phyloP scores from a whole-genome alignment of 1,139 yeast genomes.

The Saccharomyces uvarum region DNA sequence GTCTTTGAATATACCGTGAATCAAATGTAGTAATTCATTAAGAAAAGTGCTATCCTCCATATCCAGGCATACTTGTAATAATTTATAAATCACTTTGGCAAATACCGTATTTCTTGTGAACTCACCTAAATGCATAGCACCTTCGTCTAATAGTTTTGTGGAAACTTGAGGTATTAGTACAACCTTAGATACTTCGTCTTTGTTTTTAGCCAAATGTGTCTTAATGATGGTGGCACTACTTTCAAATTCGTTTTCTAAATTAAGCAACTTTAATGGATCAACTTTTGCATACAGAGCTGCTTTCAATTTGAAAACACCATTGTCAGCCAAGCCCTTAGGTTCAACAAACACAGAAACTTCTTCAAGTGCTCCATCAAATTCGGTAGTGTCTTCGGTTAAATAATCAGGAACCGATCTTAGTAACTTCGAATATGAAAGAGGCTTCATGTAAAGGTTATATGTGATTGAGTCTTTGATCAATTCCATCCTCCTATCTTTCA shows the following conservation, averaged over 20 bases:
- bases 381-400: slow-evolving; percentile 31
- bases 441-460: slow-evolving; percentile 46
- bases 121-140: slow-evolving; percentile 37
- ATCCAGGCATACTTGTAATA: slow-evolving; percentile 46
- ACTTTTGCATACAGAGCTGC: slow-evolving; percentile 37
- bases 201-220: slow-evolving; percentile 32
- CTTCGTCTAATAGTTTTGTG: slow-evolving; percentile 27
- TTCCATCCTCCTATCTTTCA: slow-evolving; percentile 27
- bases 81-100: slow-evolving; percentile 50
- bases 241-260: slow-evolving; percentile 35
- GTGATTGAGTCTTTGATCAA: slow-evolving; percentile 37
- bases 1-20: slow-evolving; percentile 58
- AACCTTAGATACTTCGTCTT: slow-evolving; percentile 38
- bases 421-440: slow-evolving; percentile 48
- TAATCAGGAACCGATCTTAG: slow-evolving; percentile 36
- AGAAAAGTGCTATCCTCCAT: slow-evolving; percentile 46
- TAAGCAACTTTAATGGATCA: slow-evolving; percentile 34
- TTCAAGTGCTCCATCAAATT: slow-evolving; percentile 37
- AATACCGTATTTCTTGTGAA: slow-evolving; percentile 48
- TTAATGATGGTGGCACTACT: slow-evolving; percentile 36
- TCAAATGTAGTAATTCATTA: slow-evolving; percentile 54
- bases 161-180: slow-evolving; percentile 39
- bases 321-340: slow-evolving; percentile 49
- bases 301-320: slow-evolving; percentile 49
- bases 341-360: slow-evolving; percentile 45